phyloP scores from a whole-genome alignment of 768 basidiomycete genomes.

The Hericium rajendrae region DNA sequence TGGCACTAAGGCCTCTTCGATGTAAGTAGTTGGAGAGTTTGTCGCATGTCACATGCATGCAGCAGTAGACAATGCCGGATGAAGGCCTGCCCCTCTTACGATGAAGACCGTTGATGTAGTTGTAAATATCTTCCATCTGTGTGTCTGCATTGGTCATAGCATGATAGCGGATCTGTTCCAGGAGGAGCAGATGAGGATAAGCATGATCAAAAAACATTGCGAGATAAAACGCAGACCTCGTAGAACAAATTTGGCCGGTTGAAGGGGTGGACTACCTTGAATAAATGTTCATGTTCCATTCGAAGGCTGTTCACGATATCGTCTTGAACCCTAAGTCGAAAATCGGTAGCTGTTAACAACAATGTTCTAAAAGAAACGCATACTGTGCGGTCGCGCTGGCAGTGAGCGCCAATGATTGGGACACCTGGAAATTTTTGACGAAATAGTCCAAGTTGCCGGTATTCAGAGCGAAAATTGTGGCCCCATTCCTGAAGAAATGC shows the following conservation, averaged over 20 bases:
- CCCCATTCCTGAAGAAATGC: slow-evolving; percentile 66
- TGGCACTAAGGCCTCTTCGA: slow-evolving; percentile 54
- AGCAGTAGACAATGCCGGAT: slow-evolving; percentile 72
- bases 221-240: slow-evolving; percentile 37
- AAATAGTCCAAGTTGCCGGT: slow-evolving; percentile 62
- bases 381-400: slow-evolving; percentile 72
- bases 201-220: no score
- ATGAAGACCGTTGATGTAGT: slow-evolving; percentile 59
- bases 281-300: slow-evolving; percentile 47
- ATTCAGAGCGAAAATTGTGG: slow-evolving; percentile 70
- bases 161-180: slow-evolving; percentile 50
- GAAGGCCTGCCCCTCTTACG: slow-evolving; percentile 47
- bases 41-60: slow-evolving; percentile 58
- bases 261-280: slow-evolving; percentile 66
- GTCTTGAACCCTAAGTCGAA: slow-evolving; percentile 46
- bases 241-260: slow-evolving; percentile 76
- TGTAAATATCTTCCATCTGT: slow-evolving; percentile 55
- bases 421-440: slow-evolving; percentile 55
- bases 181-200: background rate
- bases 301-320: slow-evolving; percentile 64
- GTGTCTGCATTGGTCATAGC: slow-evolving; percentile 38
- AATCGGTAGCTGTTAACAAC: background rate
- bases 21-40: slow-evolving; percentile 56
- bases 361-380: slow-evolving; percentile 11
- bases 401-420: slow-evolving; percentile 84